These are phyloP conservation scores for Cladosporium phlei DNA, from an alignment of 2,329 filamentous ascomycete genomes.

Conservation along the genomic window DNA sequence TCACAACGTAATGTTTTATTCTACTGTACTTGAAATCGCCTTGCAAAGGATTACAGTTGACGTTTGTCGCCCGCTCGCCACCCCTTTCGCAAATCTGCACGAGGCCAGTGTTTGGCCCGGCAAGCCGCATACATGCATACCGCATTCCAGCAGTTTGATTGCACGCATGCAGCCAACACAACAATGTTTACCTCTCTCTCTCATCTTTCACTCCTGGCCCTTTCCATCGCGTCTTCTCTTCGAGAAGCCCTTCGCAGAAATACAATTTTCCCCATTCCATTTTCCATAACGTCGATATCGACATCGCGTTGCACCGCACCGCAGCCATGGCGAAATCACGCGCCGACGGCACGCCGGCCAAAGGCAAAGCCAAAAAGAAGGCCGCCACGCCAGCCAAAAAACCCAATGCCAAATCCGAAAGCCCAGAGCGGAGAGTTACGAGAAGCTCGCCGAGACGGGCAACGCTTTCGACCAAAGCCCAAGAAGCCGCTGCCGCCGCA, in stretches of 20 bases:
- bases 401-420: not conserved
- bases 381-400: slow-evolving; percentile 1
- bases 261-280: not conserved
- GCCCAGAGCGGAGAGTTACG: not conserved
- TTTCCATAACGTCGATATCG: not conserved
- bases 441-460: slow-evolving; percentile 1
- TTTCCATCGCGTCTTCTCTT: not conserved
- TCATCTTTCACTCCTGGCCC: not conserved
- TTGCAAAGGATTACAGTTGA: too few relatives aligned
- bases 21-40: too few relatives aligned
- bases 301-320: too few relatives aligned
- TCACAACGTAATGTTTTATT: too few relatives aligned
- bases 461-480: not conserved
- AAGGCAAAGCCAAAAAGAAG: slow-evolving; percentile 1
- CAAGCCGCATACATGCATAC: too few relatives aligned
- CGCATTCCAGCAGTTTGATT: slow-evolving; percentile 13
- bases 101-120: too few relatives aligned
- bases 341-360: not conserved
- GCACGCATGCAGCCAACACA: not conserved
- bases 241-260: too few relatives aligned
- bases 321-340: slow-evolving; percentile 10
- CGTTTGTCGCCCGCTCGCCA: too few relatives aligned
- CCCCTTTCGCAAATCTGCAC: too few relatives aligned
- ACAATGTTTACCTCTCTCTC: not conserved
- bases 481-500: not conserved